Evolutionary conservation across 306 rosid species (phyloP).

Genomic region (Abrus precatorius): DNA sequence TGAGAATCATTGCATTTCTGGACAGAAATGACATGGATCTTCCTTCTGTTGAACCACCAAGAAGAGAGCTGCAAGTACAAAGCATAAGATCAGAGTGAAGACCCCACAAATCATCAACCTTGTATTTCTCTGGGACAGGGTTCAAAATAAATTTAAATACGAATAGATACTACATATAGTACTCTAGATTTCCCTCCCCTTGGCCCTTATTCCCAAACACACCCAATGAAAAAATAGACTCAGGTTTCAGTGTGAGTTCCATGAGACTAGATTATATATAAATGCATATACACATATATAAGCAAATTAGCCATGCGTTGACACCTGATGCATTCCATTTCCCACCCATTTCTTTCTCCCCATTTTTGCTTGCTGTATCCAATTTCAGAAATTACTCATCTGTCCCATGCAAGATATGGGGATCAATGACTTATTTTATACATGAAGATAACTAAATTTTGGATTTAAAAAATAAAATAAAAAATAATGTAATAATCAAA

Average conservation of each 20-base stretch:
- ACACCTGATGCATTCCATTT: conserved; percentile 18
- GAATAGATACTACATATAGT: conserved; percentile 5
- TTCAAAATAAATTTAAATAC: conserved; percentile 40
- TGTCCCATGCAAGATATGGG: conserved; percentile 4
- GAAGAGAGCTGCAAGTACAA: conserved; percentile 76
- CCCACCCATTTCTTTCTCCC: not conserved
- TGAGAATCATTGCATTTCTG: conserved; percentile 62
- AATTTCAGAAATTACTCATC: conserved; percentile 12
- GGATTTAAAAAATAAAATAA: not conserved
- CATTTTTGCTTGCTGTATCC: conserved; percentile 1
- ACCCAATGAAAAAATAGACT: conserved; percentile 21
- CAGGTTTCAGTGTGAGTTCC: conserved; percentile 13
- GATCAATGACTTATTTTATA: conserved; percentile 25
- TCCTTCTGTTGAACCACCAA: conserved; percentile 77
- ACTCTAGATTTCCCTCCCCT: conserved; percentile 16
- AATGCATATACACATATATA: not conserved
- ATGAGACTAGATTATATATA: conserved; percentile 5
- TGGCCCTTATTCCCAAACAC: not conserved
- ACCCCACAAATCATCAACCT: conserved; percentile 27
- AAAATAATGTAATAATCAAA: conserved; percentile 2
- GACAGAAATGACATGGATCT: conserved; percentile 69
- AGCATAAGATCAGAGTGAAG: conserved; percentile 41
- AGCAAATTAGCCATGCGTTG: not conserved
- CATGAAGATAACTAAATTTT: conserved; percentile 10
- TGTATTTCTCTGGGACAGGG: conserved; percentile 18